phyloP scores from a whole-genome alignment of 1,284 basidiomycete genomes.

The Porogramme epimiltina region DNA sequence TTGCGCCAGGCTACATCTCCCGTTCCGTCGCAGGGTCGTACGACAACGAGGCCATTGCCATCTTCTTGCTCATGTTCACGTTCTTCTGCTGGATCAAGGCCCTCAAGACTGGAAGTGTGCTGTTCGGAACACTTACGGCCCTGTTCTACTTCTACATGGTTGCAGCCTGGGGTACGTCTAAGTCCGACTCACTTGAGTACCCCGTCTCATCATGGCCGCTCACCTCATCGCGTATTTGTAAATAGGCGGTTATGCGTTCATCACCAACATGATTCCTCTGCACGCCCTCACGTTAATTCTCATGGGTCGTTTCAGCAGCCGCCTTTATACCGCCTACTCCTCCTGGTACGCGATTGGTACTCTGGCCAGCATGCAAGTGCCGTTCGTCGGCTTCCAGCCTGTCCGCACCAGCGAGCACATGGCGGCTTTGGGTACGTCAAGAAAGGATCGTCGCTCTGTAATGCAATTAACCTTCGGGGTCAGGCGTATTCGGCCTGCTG shows the following conservation, averaged over 20 bases:
- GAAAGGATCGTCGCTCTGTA: conserved; percentile 3
- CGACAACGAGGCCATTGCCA: conserved; percentile 99
- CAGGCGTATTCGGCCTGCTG: conserved; percentile 93
- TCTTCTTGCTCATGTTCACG: conserved; percentile 99
- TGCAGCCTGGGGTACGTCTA: conserved; percentile 93
- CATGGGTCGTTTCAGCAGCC: conserved; percentile 95
- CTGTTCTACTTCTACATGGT: conserved; percentile 99
- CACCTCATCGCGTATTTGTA: conserved; percentile 1
- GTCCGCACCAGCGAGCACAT: conserved; percentile 98
- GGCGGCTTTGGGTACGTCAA: conserved; percentile 87
- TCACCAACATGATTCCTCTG: conserved; percentile 99
- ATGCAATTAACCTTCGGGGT: neutral
- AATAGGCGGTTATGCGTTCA: conserved; percentile 95
- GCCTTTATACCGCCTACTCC: conserved; percentile 95
- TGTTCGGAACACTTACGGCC: conserved; percentile 89
- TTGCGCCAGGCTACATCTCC: conserved; percentile 97
- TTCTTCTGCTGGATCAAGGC: conserved; percentile 99
- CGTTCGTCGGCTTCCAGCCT: conserved; percentile 99
- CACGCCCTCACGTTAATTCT: conserved; percentile 92
- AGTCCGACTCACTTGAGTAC: neutral
- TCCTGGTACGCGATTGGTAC: conserved; percentile 99
- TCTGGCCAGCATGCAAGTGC: conserved; percentile 97
- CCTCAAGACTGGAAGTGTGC: conserved; percentile 90
- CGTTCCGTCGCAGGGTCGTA: conserved; percentile 99
- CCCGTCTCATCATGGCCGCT: neutral